Evolutionary conservation across 352 stramenopile species (phyloP).

Genomic region (Phytophthora aleatoria): DNA sequence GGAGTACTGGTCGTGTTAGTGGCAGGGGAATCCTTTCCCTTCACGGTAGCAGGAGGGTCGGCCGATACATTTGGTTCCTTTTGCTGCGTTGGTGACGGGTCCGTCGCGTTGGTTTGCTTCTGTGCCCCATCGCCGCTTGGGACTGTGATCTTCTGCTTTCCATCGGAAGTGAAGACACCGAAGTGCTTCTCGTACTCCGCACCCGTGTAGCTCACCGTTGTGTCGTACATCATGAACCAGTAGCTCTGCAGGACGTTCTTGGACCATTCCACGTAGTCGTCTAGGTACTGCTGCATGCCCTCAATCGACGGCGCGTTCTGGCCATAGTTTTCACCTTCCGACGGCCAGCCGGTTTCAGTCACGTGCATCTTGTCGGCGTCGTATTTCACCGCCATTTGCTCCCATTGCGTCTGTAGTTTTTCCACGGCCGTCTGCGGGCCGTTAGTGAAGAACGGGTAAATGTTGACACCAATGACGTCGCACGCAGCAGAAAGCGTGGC

Average conservation of each 20-base stretch:
- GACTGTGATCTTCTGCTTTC: slow-evolving; percentile 43
- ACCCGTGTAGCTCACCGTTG: slow-evolving; percentile 47
- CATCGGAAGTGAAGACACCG: slow-evolving; percentile 50
- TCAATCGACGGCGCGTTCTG: slow-evolving; percentile 46
- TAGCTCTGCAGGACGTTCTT: slow-evolving; percentile 40
- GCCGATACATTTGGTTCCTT: slow-evolving; percentile 7
- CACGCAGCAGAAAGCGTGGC: slow-evolving; percentile 34
- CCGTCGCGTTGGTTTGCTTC: slow-evolving; percentile 19
- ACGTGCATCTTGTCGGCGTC: slow-evolving; percentile 45
- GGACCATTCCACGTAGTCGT: slow-evolving; percentile 55
- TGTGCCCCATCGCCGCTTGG: slow-evolving; percentile 23
- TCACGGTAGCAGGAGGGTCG: slow-evolving; percentile 8
- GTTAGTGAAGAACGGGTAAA: slow-evolving; percentile 80
- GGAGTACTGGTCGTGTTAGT: not conserved
- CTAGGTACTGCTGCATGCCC: slow-evolving; percentile 45
- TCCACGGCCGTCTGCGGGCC: slow-evolving; percentile 44
- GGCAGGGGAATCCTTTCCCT: not conserved
- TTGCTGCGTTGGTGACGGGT: slow-evolving; percentile 10
- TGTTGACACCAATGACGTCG: slow-evolving; percentile 60
- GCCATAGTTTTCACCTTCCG: slow-evolving; percentile 35
- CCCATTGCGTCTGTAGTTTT: slow-evolving; percentile 61
- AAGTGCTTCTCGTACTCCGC: slow-evolving; percentile 68
- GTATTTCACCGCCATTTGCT: slow-evolving; percentile 53
- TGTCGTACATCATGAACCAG: slow-evolving; percentile 81
- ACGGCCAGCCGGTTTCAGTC: slow-evolving; percentile 73